Evolutionary conservation across 2,329 filamentous ascomycete genomes (phyloP).

Genomic region (Passalora sequoiae): DNA sequence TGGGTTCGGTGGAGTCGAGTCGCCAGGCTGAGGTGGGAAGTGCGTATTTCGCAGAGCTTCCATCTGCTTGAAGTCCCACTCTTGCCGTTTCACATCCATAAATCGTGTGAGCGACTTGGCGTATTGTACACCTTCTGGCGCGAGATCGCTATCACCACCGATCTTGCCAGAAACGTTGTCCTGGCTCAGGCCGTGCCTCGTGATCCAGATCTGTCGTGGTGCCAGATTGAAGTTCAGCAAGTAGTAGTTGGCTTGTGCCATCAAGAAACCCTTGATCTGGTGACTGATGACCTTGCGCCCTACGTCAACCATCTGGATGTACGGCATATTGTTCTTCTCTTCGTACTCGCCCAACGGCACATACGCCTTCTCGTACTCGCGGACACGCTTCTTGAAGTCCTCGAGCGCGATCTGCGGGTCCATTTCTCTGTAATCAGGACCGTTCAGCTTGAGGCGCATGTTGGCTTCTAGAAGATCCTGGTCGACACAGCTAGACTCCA

Average conservation of each 20-base stretch:
- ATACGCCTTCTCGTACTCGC: conserved; percentile 90
- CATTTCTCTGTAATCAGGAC: conserved; percentile 92
- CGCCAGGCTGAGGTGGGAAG: conserved; percentile 85
- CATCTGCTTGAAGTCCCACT: conserved; percentile 79
- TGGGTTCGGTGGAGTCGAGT: conserved; percentile 91
- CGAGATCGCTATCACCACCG: conserved; percentile 82
- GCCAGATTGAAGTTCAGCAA: conserved; percentile 95
- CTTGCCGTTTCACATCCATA: conserved; percentile 70
- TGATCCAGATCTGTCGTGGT: conserved; percentile 96
- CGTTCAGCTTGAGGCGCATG: conserved; percentile 93
- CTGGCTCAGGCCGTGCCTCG: conserved; percentile 81
- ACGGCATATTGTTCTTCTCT: conserved; percentile 84
- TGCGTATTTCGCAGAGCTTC: conserved; percentile 69
- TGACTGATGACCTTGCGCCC: conserved; percentile 89
- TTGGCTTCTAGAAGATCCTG: conserved; percentile 82
- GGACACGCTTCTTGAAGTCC: conserved; percentile 90
- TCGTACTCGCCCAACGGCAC: conserved; percentile 72
- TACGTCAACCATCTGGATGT: conserved; percentile 97
- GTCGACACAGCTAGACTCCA: conserved; percentile 90
- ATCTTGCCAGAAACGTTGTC: conserved; percentile 87
- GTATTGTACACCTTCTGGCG: conserved; percentile 73
- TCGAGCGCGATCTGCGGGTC: conserved; percentile 77
- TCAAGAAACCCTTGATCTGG: conserved; percentile 85
- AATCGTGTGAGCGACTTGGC: conserved; percentile 75
- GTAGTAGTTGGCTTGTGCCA: conserved; percentile 88